Percentiles rank a stretch among this genome's conserved stretches.
Conservation (phyloP, 1,139 yeast species). For the Yamadazyma dendronema region DNA sequence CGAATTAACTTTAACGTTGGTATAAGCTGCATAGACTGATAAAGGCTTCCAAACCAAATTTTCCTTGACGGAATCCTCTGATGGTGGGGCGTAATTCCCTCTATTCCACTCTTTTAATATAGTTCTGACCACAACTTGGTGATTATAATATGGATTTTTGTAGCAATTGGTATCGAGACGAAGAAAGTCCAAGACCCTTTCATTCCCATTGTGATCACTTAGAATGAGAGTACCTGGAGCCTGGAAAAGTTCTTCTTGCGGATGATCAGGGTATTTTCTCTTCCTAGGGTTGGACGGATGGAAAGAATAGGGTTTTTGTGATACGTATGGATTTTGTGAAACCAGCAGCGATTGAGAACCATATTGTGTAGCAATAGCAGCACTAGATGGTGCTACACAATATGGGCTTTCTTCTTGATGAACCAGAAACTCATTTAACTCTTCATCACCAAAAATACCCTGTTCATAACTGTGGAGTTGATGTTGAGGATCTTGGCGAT, state of each 20-base stretch:
- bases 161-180: constrained; percentile 5
- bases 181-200: constrained; percentile 1
- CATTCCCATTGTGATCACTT: constrained; percentile 3
- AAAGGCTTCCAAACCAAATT: constrained; percentile 34
- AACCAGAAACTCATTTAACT: no score
- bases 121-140: constrained; percentile 18
- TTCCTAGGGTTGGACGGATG: not conserved
- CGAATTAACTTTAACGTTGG: constrained; percentile 26
- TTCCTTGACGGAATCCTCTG: constrained; percentile 7
- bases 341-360: no score
- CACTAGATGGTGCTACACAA: no score
- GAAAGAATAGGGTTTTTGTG: no score
- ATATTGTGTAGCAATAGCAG: no score
- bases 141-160: constrained; percentile 14
- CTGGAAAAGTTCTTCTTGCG: not conserved
- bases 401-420: no score
- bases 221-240: constrained; percentile 2
- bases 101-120: constrained; percentile 14
- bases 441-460: no score
- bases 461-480: no score
- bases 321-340: no score
- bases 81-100: not conserved
- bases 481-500: no score
- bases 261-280: not conserved
- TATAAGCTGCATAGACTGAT: constrained; percentile 36